Conservation (phyloP, 495 filamentous ascomycete species). For the Tuber microsphaerosporum region DNA sequence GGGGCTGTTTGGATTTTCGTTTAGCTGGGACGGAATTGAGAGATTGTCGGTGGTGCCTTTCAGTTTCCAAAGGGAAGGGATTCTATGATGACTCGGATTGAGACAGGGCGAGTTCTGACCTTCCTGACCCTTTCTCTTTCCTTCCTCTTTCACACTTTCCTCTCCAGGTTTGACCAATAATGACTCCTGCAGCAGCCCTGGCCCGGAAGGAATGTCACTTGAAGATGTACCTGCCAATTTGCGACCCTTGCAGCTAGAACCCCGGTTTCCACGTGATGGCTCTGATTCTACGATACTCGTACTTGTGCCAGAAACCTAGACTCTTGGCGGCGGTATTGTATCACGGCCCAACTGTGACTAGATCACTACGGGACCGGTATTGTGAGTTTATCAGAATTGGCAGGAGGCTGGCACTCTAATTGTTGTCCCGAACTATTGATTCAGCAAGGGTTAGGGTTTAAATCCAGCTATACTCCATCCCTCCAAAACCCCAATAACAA, state of each 20-base stretch:
- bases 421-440: no score
- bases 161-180: background rate
- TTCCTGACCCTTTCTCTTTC: background rate
- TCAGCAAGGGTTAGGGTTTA: no score
- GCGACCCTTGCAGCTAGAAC: background rate
- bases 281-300: background rate
- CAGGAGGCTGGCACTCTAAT: background rate
- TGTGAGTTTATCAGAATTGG: background rate
- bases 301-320: background rate
- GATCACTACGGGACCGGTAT: background rate
- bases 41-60: background rate
- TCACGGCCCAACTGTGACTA: background rate
- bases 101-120: background rate
- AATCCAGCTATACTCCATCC: no score
- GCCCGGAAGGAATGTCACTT: background rate
- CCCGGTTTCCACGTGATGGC: background rate
- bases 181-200: background rate
- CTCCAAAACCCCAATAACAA: no score
- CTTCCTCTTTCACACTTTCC: background rate
- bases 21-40: background rate
- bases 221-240: background rate
- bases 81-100: background rate
- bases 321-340: background rate
- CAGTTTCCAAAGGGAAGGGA: background rate
- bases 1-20: background rate